phyloP scores from a whole-genome alignment of 2,329 filamentous ascomycete genomes.

The Ophidiomyces ophidiicola region DNA sequence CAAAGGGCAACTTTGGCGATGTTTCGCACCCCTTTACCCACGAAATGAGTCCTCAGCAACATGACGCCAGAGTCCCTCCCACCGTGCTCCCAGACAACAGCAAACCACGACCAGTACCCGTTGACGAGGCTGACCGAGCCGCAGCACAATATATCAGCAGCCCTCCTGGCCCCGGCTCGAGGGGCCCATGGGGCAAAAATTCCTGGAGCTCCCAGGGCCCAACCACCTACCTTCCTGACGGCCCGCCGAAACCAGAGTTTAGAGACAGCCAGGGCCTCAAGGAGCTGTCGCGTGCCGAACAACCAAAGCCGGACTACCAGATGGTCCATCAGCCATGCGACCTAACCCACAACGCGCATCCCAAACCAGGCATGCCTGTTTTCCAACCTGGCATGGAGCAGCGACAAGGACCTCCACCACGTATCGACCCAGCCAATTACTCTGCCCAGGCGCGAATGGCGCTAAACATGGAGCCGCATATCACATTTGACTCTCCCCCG shows the following conservation, averaged over 20 bases:
- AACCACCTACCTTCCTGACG: slow-evolving; percentile 27
- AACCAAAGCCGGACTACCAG: slow-evolving; percentile 30
- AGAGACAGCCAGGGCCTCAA: slow-evolving; percentile 31
- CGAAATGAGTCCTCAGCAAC: slow-evolving; percentile 27
- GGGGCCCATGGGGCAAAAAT: slow-evolving; percentile 32
- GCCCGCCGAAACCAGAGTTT: slow-evolving; percentile 29
- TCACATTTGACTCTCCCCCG: slow-evolving; percentile 32
- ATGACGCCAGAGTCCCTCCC: slow-evolving; percentile 28
- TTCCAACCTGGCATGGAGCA: slow-evolving; percentile 30
- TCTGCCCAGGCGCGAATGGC: slow-evolving; percentile 34
- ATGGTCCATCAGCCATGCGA: slow-evolving; percentile 24
- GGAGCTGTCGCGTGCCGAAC: slow-evolving; percentile 29
- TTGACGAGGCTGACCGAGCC: slow-evolving; percentile 34
- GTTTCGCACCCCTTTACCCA: slow-evolving; percentile 28
- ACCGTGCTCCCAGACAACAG: slow-evolving; percentile 32
- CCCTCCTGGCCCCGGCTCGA: slow-evolving; percentile 26
- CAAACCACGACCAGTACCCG: slow-evolving; percentile 36
- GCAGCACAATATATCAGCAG: slow-evolving; percentile 31
- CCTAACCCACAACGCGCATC: slow-evolving; percentile 26
- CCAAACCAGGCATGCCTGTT: slow-evolving; percentile 27
- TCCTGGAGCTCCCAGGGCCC: slow-evolving; percentile 29
- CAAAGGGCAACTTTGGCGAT: slow-evolving; percentile 54
- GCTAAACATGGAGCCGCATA: slow-evolving; percentile 32
- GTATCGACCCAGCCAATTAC: slow-evolving; percentile 30
- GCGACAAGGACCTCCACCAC: slow-evolving; percentile 22